A percentile compares a stretch with the other conserved stretches of the same genome.
These are phyloP conservation scores for Alternaria sp. DNA, from an alignment of 2,329 filamentous ascomycete species.

Conservation along the genomic window DNA sequence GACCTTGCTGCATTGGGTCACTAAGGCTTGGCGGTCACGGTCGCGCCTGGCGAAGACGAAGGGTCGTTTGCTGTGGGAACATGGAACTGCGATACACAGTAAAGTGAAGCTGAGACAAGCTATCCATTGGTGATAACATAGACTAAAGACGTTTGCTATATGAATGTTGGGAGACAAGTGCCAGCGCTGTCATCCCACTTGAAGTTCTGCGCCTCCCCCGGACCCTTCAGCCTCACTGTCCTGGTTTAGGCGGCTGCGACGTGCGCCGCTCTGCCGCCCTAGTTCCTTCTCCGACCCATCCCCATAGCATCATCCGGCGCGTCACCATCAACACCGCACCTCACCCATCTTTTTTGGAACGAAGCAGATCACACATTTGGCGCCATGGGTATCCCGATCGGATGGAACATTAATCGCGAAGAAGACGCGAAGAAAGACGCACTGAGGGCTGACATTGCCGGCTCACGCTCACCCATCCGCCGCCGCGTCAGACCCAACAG, in stretches of 20 bases:
- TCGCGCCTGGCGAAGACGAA: constrained; percentile 16
- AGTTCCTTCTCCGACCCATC: constrained; percentile 25
- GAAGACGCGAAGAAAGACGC: constrained; percentile 51
- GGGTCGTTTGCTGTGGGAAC: constrained; percentile 11
- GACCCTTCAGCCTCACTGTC: constrained; percentile 30
- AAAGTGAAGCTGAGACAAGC: not conserved
- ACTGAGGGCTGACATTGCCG: constrained; percentile 60
- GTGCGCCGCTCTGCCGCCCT: constrained; percentile 13
- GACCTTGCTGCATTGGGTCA: constrained; percentile 27
- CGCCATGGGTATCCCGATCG: constrained; percentile 60
- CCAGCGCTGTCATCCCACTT: constrained; percentile 2
- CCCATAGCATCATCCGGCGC: constrained; percentile 21
- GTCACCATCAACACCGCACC: constrained; percentile 29
- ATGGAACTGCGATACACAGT: not conserved
- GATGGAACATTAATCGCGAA: constrained; percentile 57
- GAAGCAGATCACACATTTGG: constrained; percentile 20
- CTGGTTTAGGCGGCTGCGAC: constrained; percentile 15
- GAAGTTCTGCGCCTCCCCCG: constrained; percentile 11
- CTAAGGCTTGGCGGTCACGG: constrained; percentile 28
- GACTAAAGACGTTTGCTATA: not conserved
- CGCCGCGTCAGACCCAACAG: constrained; percentile 50
- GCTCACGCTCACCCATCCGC: constrained; percentile 64
- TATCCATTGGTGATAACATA: not conserved
- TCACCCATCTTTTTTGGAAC: constrained; percentile 11
- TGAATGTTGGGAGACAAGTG: not conserved